Base-by-base conservation (phyloP, 345 rosid genomes). In the Erysimum cheiranthoides region DNA sequence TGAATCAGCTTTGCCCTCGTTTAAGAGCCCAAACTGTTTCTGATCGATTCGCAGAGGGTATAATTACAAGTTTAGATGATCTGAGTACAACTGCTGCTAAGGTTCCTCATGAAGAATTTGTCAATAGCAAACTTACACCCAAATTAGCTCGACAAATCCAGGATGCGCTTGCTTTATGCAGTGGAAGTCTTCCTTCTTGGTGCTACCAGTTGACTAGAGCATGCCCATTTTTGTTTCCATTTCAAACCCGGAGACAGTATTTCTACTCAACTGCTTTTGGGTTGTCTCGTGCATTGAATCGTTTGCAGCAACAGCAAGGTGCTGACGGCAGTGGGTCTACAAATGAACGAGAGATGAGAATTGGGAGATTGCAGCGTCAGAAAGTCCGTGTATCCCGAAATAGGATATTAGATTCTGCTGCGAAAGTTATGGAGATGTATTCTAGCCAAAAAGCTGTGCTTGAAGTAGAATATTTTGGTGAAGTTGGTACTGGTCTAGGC, bases 401-500 rank as follows among this genome's bases (percentile, higher is more conserved):
- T 74, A 96, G 97, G 65, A 93, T 96, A 68, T 79, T 96, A 79
- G 99, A 96, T 88, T 96, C 99, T 83, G 99, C 99, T 76, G 93
- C 86, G 5, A 96, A 96, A 79, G 99, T 96, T 54, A 96, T 96
- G 99, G 99, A 96, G 86, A 93, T 96, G 99, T 96, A 93, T 82
- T 96, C 96, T 76, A 88, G 96, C 84, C 99, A 96, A 70, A 91
- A 93, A 78, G 97, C 98, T 67, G 96, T 96, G 60, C 97, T 96
- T 73, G 99, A 96, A 81, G 99, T 96, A 12, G 99, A 96, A 80
- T 96, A 96, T 84, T 93, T 96, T 90, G 99, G 99, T 66, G 99
- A 96, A 89, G 99, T 96, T 74, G 99, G 99, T 56, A 96, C 99
- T 42, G 99, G 99, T 46, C 81, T 96, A 76, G 99, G 99, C 62